Percentiles rank a stretch among this genome's conserved stretches.
Evolutionary conservation across 129 eudicot species (phyloP).

Genomic region (Gnaphalium uliginosum): DNA sequence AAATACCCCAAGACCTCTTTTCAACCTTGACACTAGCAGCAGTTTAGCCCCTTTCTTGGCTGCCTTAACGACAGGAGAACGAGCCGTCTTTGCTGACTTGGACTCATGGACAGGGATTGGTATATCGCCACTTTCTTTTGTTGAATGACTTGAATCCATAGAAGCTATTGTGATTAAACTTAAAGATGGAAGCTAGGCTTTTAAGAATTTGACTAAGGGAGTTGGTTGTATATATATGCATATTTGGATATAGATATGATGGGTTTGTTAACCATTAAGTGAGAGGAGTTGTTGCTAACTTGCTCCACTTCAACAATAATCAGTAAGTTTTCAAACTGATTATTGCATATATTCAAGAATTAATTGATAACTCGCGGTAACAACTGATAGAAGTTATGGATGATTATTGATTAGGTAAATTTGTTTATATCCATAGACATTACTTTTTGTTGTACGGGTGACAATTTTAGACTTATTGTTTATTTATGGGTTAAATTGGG

Average conservation of each 20-base stretch:
- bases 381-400: not conserved
- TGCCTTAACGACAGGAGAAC: constrained; percentile 29
- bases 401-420: too few relatives aligned
- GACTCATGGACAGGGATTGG: constrained; percentile 42
- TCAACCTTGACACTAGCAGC: constrained; percentile 41
- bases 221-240: constrained; percentile 24
- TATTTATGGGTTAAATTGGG: too few relatives aligned
- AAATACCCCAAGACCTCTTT: constrained; percentile 52
- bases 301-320: constrained; percentile 43
- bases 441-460: too few relatives aligned
- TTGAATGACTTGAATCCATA: constrained; percentile 44
- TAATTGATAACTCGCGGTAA: constrained; percentile 4
- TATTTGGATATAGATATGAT: constrained; percentile 29
- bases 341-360: not conserved
- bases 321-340: not conserved
- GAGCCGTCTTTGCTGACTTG: constrained; percentile 42
- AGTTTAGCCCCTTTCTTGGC: constrained; percentile 34
- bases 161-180: constrained; percentile 6
- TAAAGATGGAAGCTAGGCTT: constrained; percentile 5
- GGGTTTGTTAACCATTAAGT: constrained; percentile 40
- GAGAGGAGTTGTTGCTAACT: constrained; percentile 63
- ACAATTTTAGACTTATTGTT: too few relatives aligned
- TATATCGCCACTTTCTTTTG: constrained; percentile 43
- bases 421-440: too few relatives aligned
- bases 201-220: constrained; percentile 17